These are phyloP conservation scores for Senna tora DNA, from an alignment of 306 rosid species.

Conservation along the genomic window DNA sequence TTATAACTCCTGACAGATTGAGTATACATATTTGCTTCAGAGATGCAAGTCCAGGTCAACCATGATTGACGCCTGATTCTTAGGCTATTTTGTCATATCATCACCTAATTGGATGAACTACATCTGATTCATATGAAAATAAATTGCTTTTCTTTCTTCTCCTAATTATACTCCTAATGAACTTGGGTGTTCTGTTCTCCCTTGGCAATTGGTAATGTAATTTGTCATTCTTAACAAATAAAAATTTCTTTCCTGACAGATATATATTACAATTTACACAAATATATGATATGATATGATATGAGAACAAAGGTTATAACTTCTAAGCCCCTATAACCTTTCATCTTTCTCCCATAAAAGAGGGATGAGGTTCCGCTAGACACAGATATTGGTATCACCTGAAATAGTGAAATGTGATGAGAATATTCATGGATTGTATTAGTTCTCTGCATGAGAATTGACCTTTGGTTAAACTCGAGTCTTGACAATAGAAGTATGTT, in stretches of 20 bases:
- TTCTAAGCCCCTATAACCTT: background rate
- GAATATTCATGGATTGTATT: background rate
- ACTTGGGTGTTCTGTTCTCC: background rate
- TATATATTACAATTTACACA: background rate
- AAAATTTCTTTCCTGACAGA: background rate
- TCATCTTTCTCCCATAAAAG: background rate
- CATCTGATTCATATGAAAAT: constrained; percentile 22
- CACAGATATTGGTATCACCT: background rate
- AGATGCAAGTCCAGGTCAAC: background rate
- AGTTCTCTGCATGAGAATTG: background rate
- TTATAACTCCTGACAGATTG: background rate
- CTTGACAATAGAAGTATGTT: background rate
- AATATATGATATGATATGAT: background rate
- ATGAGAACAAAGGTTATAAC: background rate
- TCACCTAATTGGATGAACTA: constrained; percentile 22
- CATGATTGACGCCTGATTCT: constrained; percentile 1
- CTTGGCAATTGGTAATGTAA: constrained; percentile 4
- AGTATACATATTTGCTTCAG: constrained; percentile 13
- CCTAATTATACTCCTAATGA: background rate
- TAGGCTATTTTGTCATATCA: constrained; percentile 4
- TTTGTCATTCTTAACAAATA: background rate
- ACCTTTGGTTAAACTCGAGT: background rate
- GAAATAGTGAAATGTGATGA: background rate
- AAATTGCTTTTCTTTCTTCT: background rate
- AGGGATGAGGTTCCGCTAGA: background rate